Percentiles rank a stretch among this genome's conserved stretches.
Conservation (phyloP, 2,329 filamentous ascomycete genomes). For the Botrytis galanthina region DNA sequence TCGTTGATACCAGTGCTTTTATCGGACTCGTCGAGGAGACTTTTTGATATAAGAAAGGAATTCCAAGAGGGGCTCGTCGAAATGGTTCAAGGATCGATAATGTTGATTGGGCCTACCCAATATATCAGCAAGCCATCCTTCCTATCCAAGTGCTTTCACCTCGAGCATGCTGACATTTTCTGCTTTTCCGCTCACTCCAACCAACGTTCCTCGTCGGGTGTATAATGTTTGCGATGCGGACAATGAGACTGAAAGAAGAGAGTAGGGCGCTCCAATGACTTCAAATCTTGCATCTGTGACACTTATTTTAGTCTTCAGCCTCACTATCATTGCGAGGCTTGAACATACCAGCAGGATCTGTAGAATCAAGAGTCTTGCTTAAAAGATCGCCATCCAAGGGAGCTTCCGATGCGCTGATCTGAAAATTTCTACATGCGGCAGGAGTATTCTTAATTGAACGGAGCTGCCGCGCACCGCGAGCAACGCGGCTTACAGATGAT, state of each 20-base stretch:
- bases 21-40: conserved; percentile 84
- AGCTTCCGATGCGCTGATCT: conserved; percentile 59
- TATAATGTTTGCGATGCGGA: conserved; percentile 93
- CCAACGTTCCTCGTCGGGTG: conserved; percentile 85
- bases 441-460: conserved; percentile 22
- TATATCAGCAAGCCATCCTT: conserved; percentile 22
- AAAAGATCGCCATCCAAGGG: conserved; percentile 56
- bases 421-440: conserved; percentile 53
- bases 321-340: neutral
- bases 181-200: conserved; percentile 83
- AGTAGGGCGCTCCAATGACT: conserved; percentile 87
- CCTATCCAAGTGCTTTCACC: conserved; percentile 15
- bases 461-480: conserved; percentile 33
- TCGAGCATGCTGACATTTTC: conserved; percentile 66
- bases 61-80: conserved; percentile 72
- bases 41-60: conserved; percentile 93
- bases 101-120: conserved; percentile 73
- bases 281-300: conserved; percentile 85
- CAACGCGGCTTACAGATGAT: conserved; percentile 30
- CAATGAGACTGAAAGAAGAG: conserved; percentile 86
- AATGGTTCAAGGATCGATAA: conserved; percentile 84
- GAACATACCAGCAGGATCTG: conserved; percentile 32
- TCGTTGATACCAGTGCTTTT: conserved; percentile 84
- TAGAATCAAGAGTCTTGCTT: conserved; percentile 46
- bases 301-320: conserved; percentile 16